Conservation (phyloP, 305 asterid genomes). For the Rubia balearica region DNA sequence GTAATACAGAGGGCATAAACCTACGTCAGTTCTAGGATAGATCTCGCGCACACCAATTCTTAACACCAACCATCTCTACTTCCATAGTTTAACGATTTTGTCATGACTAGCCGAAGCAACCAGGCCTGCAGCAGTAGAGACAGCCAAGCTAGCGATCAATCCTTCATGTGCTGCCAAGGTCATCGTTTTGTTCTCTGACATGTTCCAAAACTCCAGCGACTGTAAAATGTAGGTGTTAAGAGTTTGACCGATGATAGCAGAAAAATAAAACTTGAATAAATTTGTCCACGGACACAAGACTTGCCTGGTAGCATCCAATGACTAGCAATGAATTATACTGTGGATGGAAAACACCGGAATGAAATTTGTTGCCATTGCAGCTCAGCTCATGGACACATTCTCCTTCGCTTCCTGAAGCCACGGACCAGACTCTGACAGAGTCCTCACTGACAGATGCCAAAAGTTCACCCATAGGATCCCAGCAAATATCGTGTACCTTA, state of each 20-base stretch:
- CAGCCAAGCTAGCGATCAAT: slow-evolving; percentile 70
- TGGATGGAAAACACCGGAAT: slow-evolving; percentile 94
- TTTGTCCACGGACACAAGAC: slow-evolving; percentile 7
- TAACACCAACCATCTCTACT: slow-evolving; percentile 19
- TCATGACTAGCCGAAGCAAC: slow-evolving; percentile 98
- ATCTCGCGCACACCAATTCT: neutral
- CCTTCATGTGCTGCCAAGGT: slow-evolving; percentile 80
- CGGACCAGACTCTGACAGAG: slow-evolving; percentile 76
- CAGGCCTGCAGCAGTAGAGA: slow-evolving; percentile 57
- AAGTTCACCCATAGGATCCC: slow-evolving; percentile 91
- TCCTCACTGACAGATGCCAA: slow-evolving; percentile 93
- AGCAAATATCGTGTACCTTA: slow-evolving; percentile 66
- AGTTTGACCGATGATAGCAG: neutral
- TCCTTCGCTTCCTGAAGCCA: slow-evolving; percentile 76
- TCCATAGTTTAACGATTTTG: slow-evolving; percentile 83
- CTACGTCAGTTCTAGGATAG: neutral
- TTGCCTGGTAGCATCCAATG: slow-evolving; percentile 94
- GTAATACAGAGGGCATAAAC: neutral
- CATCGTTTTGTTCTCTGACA: slow-evolving; percentile 77
- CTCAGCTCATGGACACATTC: slow-evolving; percentile 81
- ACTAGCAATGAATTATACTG: slow-evolving; percentile 68
- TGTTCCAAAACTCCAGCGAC: slow-evolving; percentile 97
- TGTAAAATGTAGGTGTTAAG: slow-evolving; percentile 20
- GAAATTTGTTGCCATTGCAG: slow-evolving; percentile 78
- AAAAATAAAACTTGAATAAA: neutral